These are phyloP conservation scores for Wickerhamiella alocasiicola DNA, from an alignment of 805 yeast genomes.

Conservation along the genomic window DNA sequence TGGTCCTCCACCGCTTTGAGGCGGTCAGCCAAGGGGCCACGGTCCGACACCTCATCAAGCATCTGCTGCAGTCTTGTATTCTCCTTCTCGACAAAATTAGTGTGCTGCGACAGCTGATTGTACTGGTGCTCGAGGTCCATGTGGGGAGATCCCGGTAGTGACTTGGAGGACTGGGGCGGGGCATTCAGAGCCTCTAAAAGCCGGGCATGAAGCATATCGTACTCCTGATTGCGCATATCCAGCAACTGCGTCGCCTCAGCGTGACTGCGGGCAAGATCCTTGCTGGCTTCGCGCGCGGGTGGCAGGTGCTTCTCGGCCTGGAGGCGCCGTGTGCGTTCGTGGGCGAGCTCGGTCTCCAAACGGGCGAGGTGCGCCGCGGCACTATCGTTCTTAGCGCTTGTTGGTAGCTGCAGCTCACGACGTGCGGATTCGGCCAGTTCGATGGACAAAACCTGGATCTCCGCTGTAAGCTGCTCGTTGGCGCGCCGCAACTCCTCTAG, in stretches of 20 bases:
- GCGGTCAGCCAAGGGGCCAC: conserved; percentile 28
- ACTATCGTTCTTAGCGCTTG: conserved; percentile 4
- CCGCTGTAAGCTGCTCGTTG: conserved; percentile 23
- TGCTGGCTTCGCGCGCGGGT: conserved; percentile 13
- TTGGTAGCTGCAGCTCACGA: conserved; percentile 25
- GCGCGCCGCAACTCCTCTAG: conserved; percentile 16
- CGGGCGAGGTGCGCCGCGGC: conserved; percentile 19
- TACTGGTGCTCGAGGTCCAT: conserved; percentile 16
- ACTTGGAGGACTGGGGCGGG: conserved; percentile 18
- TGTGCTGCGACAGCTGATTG: conserved; percentile 24
- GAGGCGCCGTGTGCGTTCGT: conserved; percentile 26
- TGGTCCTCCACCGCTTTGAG: conserved; percentile 27
- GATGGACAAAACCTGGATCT: conserved; percentile 26
- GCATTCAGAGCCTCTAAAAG: conserved; percentile 17
- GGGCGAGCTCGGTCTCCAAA: conserved; percentile 23
- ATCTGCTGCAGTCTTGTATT: conserved; percentile 24
- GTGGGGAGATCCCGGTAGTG: conserved; percentile 1
- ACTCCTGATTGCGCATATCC: conserved; percentile 22
- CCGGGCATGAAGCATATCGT: conserved; percentile 20
- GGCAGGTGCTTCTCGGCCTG: conserved; percentile 18
- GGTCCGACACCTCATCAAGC: conserved; percentile 24
- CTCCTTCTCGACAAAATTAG: conserved; percentile 25
- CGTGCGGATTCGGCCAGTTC: conserved; percentile 30
- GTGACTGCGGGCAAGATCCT: conserved; percentile 23
- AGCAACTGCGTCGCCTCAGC: conserved; percentile 25